Evolutionary conservation across 2,329 filamentous ascomycete genomes (phyloP).

Genomic region (Claviceps paspali): DNA sequence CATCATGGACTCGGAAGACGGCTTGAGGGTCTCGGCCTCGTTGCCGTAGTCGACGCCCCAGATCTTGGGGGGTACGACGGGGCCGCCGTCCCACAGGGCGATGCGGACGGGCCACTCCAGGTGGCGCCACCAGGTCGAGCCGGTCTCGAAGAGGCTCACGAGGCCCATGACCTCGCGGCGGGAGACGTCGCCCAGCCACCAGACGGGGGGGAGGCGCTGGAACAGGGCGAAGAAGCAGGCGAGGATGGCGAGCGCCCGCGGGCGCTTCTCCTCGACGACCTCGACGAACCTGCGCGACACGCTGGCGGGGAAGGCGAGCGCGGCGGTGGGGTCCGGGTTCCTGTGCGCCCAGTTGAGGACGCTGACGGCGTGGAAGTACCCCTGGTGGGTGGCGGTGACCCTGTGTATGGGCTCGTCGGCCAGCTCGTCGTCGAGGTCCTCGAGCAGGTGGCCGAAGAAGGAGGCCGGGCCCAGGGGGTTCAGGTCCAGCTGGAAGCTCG

Average conservation of each 20-base stretch:
- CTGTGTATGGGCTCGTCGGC: conserved; percentile 17
- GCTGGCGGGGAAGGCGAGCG: conserved; percentile 48
- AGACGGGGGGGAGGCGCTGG: conserved; percentile 44
- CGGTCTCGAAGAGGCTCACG: conserved; percentile 40
- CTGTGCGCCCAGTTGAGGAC: conserved; percentile 52
- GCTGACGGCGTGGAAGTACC: conserved; percentile 48
- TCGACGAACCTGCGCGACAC: conserved; percentile 47
- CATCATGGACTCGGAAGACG: conserved; percentile 21
- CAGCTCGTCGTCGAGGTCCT: conserved; percentile 42
- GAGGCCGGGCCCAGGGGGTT: conserved; percentile 32
- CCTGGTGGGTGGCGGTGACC: conserved; percentile 26
- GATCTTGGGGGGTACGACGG: conserved; percentile 35
- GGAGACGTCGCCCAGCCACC: conserved; percentile 57
- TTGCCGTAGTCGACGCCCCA: conserved; percentile 39
- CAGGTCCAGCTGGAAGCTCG: conserved; percentile 44
- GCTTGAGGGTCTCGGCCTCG: conserved; percentile 21
- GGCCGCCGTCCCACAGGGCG: conserved; percentile 37
- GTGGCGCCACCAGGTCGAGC: conserved; percentile 45
- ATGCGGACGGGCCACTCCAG: conserved; percentile 46
- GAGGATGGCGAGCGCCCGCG: conserved; percentile 46
- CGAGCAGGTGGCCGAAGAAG: conserved; percentile 46
- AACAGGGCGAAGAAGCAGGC: conserved; percentile 53
- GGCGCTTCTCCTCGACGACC: conserved; percentile 40
- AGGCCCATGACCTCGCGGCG: conserved; percentile 50
- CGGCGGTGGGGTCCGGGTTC: conserved; percentile 41